Percentiles rank a stretch among this genome's conserved stretches.
Evolutionary conservation across 345 rosid genomes (phyloP).

Genomic region (Populus euphratica): DNA sequence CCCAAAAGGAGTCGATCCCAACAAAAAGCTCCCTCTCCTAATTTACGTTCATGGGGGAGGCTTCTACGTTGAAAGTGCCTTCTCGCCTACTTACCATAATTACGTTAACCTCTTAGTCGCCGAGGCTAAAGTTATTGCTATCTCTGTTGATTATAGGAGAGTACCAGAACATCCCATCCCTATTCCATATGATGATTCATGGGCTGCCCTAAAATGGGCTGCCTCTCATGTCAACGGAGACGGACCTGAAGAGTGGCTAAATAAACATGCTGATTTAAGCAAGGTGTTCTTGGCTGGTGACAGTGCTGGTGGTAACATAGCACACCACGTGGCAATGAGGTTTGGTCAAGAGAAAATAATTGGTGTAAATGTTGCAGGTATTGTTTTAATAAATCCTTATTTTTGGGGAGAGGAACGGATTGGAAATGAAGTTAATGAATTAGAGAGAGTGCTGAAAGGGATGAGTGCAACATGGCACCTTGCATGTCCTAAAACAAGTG

Average conservation of each 20-base stretch:
- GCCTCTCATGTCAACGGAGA: conserved; percentile 12
- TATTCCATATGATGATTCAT: conserved; percentile 22
- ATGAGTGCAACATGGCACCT: conserved; percentile 2
- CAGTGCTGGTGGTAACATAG: conserved; percentile 39
- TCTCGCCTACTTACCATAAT: conserved; percentile 17
- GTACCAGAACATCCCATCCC: conserved; percentile 25
- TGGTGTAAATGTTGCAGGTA: conserved; percentile 6
- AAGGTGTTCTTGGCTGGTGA: conserved; percentile 37
- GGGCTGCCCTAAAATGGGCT: conserved; percentile 24
- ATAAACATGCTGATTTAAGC: conserved; percentile 25
- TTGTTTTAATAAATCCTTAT: conserved; percentile 21
- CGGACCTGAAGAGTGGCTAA: conserved; percentile 36
- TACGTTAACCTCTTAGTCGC: conserved; percentile 10
- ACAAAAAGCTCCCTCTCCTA: conserved; percentile 17
- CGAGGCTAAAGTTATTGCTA: conserved; percentile 15
- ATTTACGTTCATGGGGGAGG: conserved; percentile 26
- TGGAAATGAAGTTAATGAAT: conserved; percentile 6
- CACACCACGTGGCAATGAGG: conserved; percentile 24
- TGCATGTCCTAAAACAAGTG: conserved; percentile 19
- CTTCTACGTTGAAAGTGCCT: conserved; percentile 17
- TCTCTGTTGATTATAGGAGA: conserved; percentile 22
- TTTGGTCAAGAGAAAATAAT: background rate
- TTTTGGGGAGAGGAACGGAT: conserved; percentile 21
- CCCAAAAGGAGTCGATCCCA: conserved; percentile 1
- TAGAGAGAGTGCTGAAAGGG: background rate